A percentile compares a stretch with the other conserved stretches of the same genome.
These are phyloP conservation scores for Anthracocystis panici-leucophaei DNA, from an alignment of 1,284 basidiomycete genomes.

Conservation along the genomic window DNA sequence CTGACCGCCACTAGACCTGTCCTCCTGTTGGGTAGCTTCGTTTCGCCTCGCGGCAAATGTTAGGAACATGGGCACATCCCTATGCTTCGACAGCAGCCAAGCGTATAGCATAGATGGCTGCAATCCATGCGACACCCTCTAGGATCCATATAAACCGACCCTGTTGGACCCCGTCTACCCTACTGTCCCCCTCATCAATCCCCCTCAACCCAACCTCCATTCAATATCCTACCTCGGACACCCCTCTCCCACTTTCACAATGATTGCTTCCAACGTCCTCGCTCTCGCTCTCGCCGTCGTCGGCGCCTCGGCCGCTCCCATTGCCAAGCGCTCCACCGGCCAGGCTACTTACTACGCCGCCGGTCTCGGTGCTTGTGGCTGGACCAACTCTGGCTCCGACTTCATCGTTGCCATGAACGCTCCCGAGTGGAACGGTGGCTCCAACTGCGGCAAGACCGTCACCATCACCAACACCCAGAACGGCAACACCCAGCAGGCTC, in stretches of 20 bases:
- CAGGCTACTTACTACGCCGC: conserved; percentile 64
- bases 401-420: conserved; percentile 66
- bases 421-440: conserved; percentile 53
- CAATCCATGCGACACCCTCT: neutral
- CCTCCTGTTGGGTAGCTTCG: conserved; percentile 10
- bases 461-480: conserved; percentile 75
- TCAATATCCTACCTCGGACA: conserved; percentile 6
- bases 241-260: conserved; percentile 26
- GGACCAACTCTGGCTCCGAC: conserved; percentile 54
- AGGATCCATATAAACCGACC: conserved; percentile 34
- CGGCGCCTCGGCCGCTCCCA: conserved; percentile 55
- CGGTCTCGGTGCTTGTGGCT: conserved; percentile 54
- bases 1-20: conserved; percentile 3
- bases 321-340: conserved; percentile 50
- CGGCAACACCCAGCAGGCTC: conserved; percentile 76
- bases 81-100: conserved; percentile 2
- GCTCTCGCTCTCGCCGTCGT: conserved; percentile 52
- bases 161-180: neutral
- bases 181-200: conserved; percentile 9
- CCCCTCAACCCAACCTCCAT: neutral
- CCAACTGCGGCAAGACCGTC: conserved; percentile 75
- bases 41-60: conserved; percentile 26
- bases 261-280: conserved; percentile 59
- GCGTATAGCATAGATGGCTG: conserved; percentile 25
- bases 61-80: conserved; percentile 25